These are phyloP conservation scores for Entelexis paramagnoliae DNA, from an alignment of 1,139 yeast species.

Conservation along the genomic window DNA sequence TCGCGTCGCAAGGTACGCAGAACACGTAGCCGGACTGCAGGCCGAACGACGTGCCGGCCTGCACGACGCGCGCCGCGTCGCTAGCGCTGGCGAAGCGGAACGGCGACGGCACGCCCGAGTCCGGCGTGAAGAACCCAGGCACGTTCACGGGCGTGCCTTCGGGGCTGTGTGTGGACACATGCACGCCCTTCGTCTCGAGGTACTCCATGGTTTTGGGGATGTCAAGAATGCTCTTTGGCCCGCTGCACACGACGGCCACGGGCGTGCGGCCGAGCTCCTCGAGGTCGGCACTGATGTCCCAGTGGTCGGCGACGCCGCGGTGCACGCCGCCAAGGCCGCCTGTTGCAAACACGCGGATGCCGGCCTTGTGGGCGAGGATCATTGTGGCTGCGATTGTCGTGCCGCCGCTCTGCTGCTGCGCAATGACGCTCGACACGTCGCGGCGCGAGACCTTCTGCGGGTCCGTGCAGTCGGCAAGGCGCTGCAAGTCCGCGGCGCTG, in stretches of 20 bases:
- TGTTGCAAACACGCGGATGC: conserved; percentile 78
- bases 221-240: conserved; percentile 80
- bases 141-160: conserved; percentile 28
- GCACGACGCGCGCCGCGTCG: conserved; percentile 55
- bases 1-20: conserved; percentile 73
- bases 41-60: conserved; percentile 42
- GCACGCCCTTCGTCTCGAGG: conserved; percentile 76
- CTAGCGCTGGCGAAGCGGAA: conserved; percentile 44
- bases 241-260: conserved; percentile 81
- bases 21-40: conserved; percentile 61
- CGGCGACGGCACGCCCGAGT: conserved; percentile 65
- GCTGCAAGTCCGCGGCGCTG: conserved; percentile 38
- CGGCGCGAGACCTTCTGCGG: conserved; percentile 59
- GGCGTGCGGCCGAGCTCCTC: conserved; percentile 77
- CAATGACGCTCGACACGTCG: conserved; percentile 67
- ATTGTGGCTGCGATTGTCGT: conserved; percentile 86
- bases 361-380: conserved; percentile 67
- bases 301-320: conserved; percentile 58
- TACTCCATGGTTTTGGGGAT: conserved; percentile 74
- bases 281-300: conserved; percentile 81
- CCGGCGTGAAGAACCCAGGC: conserved; percentile 80
- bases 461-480: conserved; percentile 38
- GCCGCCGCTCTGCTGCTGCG: conserved; percentile 59
- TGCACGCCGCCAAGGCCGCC: conserved; percentile 95
- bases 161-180: conserved; percentile 30